Evolutionary conservation across 495 filamentous ascomycete species (phyloP), one percentile per base, ranked within the genome.

Genomic region (Alectoria sarmentosa): DNA sequence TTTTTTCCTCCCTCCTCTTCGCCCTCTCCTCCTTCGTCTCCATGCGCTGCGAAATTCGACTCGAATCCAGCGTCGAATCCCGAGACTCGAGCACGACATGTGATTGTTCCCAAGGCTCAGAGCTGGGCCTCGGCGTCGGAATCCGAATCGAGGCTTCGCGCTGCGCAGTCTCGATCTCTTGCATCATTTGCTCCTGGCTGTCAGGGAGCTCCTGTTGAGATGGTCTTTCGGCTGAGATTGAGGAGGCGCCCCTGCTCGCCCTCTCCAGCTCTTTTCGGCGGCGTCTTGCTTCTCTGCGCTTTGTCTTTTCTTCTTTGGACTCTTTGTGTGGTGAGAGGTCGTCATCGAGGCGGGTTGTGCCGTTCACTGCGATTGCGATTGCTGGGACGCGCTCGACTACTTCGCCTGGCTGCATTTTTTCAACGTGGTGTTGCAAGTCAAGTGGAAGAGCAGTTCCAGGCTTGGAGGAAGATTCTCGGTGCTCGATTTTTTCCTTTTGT

Each of bases 361-460:
- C 52, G 21, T 55, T 30, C 19, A 55, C 52, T 3, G 63, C 26
- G 15, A 36, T 56, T 13, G 58, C 57, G 7, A 65, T 46, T 23
- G 63, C 56, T 1, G 63, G 37, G 23, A 17, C 59, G 14, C 11
- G 17, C 13, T 60, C 30, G 1, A 66, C 11, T n/a, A 66, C 58
- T 41, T 66, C 64, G 41, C 41, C 48, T n/a, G 58, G 64, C 34
- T 57, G 34, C 2, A 66, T 62, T 56, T 23, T 58, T 26, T 61
- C 60, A 1, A 60, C 60, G 26, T 52, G 6, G 41, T 54, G 41
- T 57, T 42, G 28, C 8, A 62, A 32, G 15, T 38, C 39, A 0
- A 39, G 21, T 17, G 60, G 65, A 3, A 63, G 41, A n/a, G 58
- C 46, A 9, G 56, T 61, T 42, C 11, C 14, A 9, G 58, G 57